Percentiles rank a stretch among this genome's conserved stretches.
phyloP scores from a whole-genome alignment of 2,329 filamentous ascomycete species.

The Fusarium beomiforme region DNA sequence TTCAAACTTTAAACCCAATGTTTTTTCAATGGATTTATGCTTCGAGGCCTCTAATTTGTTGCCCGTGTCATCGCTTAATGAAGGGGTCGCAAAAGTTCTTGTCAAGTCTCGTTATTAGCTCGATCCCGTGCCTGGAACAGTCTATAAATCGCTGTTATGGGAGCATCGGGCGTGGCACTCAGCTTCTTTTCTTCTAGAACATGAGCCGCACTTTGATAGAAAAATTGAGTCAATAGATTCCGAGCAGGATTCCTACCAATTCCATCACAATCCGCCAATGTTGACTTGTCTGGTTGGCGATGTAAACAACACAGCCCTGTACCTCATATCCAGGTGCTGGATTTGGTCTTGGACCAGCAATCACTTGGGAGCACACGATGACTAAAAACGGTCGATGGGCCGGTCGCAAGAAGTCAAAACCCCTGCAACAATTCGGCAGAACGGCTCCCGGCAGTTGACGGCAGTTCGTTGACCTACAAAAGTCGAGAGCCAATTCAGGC shows the following conservation, averaged over 20 bases:
- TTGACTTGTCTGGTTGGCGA: fast-evolving
- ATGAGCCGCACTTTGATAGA: not conserved
- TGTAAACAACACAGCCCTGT: fast-evolving
- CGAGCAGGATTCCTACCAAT: not conserved
- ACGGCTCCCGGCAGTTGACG: not conserved
- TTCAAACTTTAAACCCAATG: not conserved
- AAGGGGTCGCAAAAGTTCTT: not conserved
- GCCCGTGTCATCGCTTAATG: too few relatives aligned
- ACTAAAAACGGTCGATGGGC: not conserved
- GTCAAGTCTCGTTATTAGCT: not conserved
- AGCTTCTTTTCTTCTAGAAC: not conserved
- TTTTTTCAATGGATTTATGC: not conserved
- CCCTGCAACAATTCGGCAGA: too few relatives aligned
- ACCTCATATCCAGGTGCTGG: not conserved
- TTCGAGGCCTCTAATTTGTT: not conserved
- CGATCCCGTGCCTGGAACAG: not conserved
- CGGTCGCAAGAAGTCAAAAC: not conserved
- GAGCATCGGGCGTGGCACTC: not conserved
- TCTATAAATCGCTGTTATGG: not conserved
- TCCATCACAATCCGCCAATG: fast-evolving
- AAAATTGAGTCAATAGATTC: fast-evolving
- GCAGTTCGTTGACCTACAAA: not conserved
- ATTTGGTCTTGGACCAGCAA: not conserved
- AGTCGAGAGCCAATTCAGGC: not conserved
- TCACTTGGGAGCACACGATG: not conserved